Evolutionary conservation across 352 stramenopile genomes (phyloP), one percentile per base, ranked within the genome.

Genomic region (Pythium insidiosum): DNA sequence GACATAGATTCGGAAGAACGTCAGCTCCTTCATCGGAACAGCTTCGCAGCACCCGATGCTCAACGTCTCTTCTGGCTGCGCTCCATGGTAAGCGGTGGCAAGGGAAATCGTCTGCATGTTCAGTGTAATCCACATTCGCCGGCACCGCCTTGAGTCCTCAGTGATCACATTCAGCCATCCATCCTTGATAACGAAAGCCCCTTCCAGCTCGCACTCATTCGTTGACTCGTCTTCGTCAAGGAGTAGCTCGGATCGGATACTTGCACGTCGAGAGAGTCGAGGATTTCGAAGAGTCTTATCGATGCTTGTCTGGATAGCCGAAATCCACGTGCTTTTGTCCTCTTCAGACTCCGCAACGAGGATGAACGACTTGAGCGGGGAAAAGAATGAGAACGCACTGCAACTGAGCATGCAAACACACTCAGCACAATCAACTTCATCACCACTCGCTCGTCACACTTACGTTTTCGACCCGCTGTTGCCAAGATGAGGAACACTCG

Each of bases 381-480:
- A 93, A 39, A 81, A 88, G 30, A 93, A 93, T 46, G 82, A 88
- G 39, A 93, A 89, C 0, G 81, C 81, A 40, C 75, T 93, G 15
- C 11, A 15, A 15, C n/a, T 30, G 42, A 39, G 41, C 25, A 47
- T 25, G 30, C 30, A 48, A 25, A 40, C 35, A 44, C n/a, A 39
- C n/a, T 35, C 5, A 53, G 33, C n/a, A 6, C 4, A 26, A 26
- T 1, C 5, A 5, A 38, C 25, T 22, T 15, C 24, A 51, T 10
- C 24, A 33, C 11, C 1, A 7, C 33, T 22, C 15, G 30, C 22
- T 2, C 21, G 25, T 31, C n/a, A 34, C 12, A 7, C 6, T 0
- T 2, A 31, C n/a, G n/a, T n/a, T n/a, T n/a, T n/a, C n/a, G n/a
- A n/a, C n/a, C n/a, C n/a, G n/a, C n/a, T n/a, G n/a, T n/a, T n/a